Base-by-base conservation (phyloP, 495 filamentous ascomycete species). In the Trypethelium eluteriae region DNA sequence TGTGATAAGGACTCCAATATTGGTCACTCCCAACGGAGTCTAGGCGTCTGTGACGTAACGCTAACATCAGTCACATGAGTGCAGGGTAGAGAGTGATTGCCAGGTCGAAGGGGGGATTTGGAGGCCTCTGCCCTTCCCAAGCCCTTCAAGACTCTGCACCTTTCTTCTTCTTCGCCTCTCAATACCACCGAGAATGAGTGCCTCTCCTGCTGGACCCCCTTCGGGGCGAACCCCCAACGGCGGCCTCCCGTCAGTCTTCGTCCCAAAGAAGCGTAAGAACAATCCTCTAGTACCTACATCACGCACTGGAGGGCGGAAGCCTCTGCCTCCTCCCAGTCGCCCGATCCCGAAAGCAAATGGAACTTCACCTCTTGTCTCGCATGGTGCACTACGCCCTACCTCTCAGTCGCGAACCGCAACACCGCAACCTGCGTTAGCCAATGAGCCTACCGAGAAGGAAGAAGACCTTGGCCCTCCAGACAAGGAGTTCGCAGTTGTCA, bases 401-500 rank as follows among this genome's bases (percentile, higher is more conserved):
- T 36, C 69, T 14, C 62, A 67, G 14, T 25, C 65, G 5, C 57
- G 62, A 18, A 57, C 38, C 6, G 67, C 50, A 38, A 66, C 35
- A 63, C 47, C 62, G 50, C 68, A 69, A 65, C 25, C 47, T n/a
- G 38, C 63, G 2, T 9, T 62, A 10, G 35, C 70, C 2, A 68
- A 72, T 56, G 32, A 68, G 70, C 41, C 72, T 63, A 66, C 76
- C 77, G 71, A 75, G 64, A 69, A 76, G 70, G 76, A 83, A 76
- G 68, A 74, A 2, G 71, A 44, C 73, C 83, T 2, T 11, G 50
- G 50, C 36, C 47, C 1, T 69, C 70, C 6, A 85, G 81, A 67
- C 69, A 18, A 77, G 6, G 89, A 93, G 41, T 90, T 85, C 70
- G 89, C 90, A 7, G 75, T 98, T 18, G 82, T 89, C 34, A 89